phyloP scores from a whole-genome alignment of 805 yeast species.

The Schizosaccharomyces lindneri region DNA sequence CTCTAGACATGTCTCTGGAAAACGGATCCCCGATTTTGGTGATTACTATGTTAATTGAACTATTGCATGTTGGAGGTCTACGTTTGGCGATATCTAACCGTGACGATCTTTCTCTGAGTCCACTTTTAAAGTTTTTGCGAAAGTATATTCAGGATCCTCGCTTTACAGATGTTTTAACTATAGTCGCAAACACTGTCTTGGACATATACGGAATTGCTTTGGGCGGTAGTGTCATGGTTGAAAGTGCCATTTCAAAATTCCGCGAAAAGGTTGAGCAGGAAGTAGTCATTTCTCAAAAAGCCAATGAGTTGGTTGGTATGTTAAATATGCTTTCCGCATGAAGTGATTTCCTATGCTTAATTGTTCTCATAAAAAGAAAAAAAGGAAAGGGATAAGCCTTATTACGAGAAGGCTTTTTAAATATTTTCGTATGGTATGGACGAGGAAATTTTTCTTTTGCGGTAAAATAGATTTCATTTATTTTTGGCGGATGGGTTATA shows the following conservation, averaged over 20 bases:
- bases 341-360: not conserved
- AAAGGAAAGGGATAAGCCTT: too few relatives aligned
- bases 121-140: slow-evolving; percentile 61
- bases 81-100: slow-evolving; percentile 56
- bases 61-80: slow-evolving; percentile 71
- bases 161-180: slow-evolving; percentile 36
- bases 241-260: slow-evolving; percentile 40
- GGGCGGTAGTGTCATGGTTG: slow-evolving; percentile 52
- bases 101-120: slow-evolving; percentile 69
- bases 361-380: too few relatives aligned
- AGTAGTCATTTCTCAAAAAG: slow-evolving; percentile 58
- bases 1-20: slow-evolving; percentile 63
- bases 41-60: slow-evolving; percentile 60
- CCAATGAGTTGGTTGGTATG: slow-evolving; percentile 82
- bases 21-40: slow-evolving; percentile 59
- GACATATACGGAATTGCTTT: slow-evolving; percentile 30
- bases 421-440: too few relatives aligned
- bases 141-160: slow-evolving; percentile 59
- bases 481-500: too few relatives aligned
- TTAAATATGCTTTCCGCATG: slow-evolving; percentile 29
- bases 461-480: too few relatives aligned
- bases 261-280: slow-evolving; percentile 34
- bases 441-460: too few relatives aligned
- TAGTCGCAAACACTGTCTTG: slow-evolving; percentile 38
- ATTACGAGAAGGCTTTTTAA: too few relatives aligned